Conservation (phyloP, 495 filamentous ascomycete species). For the Talaromyces adpressus region DNA sequence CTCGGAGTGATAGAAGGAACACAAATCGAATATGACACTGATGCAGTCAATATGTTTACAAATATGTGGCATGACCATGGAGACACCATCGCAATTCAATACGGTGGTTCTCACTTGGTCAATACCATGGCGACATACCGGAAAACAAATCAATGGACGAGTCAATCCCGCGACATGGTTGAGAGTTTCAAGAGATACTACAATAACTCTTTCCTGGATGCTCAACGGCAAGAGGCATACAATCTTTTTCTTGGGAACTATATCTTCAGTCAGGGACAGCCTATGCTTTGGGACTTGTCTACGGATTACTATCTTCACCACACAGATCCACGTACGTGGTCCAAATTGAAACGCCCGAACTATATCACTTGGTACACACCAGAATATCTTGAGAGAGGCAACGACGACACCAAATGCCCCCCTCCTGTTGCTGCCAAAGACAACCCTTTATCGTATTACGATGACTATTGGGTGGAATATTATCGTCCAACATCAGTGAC, state of each 20-base stretch:
- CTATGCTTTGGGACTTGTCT: constrained; percentile 94
- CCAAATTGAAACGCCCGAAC: constrained; percentile 54
- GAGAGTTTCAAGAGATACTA: constrained; percentile 99
- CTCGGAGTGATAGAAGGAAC: constrained; percentile 78
- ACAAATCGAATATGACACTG: constrained; percentile 84
- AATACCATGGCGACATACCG: constrained; percentile 99
- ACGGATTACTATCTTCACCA: constrained; percentile 98
- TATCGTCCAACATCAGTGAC: constrained; percentile 83
- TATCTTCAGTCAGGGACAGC: constrained; percentile 81
- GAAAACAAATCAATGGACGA: constrained; percentile 98
- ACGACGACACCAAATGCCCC: constrained; percentile 31
- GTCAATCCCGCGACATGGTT: constrained; percentile 95
- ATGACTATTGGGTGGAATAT: constrained; percentile 98
- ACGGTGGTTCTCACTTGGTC: constrained; percentile 93
- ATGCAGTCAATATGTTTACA: constrained; percentile 91
- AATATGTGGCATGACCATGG: constrained; percentile 96
- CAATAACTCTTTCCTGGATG: constrained; percentile 96
- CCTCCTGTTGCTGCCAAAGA: constrained; percentile 38
- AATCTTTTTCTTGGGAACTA: constrained; percentile 98
- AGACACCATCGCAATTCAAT: constrained; percentile 95
- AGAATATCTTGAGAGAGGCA: constrained; percentile 54
- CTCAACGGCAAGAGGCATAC: constrained; percentile 94
- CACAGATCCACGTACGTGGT: constrained; percentile 67
- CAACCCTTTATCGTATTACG: constrained; percentile 62
- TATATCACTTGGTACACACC: constrained; percentile 89